These are phyloP conservation scores for Hirschfeldia incana DNA, from an alignment of 345 rosid species.

Conservation along the genomic window DNA sequence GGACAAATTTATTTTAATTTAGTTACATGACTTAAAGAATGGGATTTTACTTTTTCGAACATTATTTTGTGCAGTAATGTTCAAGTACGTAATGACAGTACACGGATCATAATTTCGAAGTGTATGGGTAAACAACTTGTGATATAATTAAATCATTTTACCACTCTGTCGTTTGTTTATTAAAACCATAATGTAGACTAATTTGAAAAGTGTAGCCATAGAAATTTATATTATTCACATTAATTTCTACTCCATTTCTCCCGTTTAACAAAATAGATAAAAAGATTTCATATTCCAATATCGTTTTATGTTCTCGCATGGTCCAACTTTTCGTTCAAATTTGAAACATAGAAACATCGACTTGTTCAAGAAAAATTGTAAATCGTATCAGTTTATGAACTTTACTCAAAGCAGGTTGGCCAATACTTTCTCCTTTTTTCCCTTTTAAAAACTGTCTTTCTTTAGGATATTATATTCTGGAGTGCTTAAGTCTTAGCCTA, in stretches of 20 bases:
- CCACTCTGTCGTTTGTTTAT: background rate
- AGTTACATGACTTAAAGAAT: background rate
- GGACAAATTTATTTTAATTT: background rate
- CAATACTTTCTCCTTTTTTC: slow-evolving; percentile 1
- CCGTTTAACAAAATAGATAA: background rate
- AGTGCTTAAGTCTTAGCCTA: slow-evolving; percentile 16
- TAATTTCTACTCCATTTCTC: background rate
- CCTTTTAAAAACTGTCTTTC: background rate
- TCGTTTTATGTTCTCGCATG: background rate
- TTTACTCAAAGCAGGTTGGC: background rate
- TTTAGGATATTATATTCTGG: background rate
- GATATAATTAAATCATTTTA: background rate
- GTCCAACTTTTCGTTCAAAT: background rate
- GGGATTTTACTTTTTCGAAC: background rate
- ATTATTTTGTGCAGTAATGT: background rate
- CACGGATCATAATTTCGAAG: background rate
- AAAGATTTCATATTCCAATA: background rate
- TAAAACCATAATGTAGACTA: background rate
- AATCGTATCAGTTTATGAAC: background rate
- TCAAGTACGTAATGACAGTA: background rate
- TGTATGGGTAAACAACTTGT: background rate
- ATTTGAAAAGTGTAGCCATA: background rate
- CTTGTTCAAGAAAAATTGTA: background rate
- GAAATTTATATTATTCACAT: background rate
- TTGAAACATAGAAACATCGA: background rate